Conservation (phyloP, 2,329 filamentous ascomycete genomes). For the Keithomyces neogunnii region DNA sequence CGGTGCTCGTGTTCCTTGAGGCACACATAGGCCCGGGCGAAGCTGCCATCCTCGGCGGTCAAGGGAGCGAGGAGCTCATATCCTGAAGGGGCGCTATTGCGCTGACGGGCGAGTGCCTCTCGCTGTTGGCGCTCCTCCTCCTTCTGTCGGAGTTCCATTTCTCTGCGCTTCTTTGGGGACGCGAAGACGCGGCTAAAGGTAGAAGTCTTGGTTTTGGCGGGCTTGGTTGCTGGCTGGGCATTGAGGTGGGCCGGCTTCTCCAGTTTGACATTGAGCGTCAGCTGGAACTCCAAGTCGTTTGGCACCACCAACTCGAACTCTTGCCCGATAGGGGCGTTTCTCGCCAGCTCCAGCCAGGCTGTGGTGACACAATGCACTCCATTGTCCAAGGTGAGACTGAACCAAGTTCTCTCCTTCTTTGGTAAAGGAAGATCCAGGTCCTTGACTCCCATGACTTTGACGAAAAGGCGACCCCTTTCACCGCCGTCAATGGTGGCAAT, state of each 20-base stretch:
- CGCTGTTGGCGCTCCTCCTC: constrained; percentile 66
- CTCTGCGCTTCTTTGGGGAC: constrained; percentile 93
- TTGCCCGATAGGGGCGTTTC: constrained; percentile 89
- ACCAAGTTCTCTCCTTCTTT: constrained; percentile 84
- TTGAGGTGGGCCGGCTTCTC: constrained; percentile 63
- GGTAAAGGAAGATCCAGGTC: constrained; percentile 88
- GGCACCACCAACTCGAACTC: constrained; percentile 97
- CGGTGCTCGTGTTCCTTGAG: constrained; percentile 84
- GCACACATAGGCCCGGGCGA: constrained; percentile 87
- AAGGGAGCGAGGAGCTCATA: constrained; percentile 85
- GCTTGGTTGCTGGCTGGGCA: constrained; percentile 48
- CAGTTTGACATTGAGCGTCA: constrained; percentile 92
- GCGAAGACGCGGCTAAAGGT: constrained; percentile 89
- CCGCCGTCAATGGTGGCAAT: constrained; percentile 63
- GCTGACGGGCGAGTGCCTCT: constrained; percentile 55
- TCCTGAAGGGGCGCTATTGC: constrained; percentile 57
- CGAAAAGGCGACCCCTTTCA: constrained; percentile 85
- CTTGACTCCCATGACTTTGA: constrained; percentile 98
- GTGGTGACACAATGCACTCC: constrained; percentile 97
- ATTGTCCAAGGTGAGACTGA: constrained; percentile 95
- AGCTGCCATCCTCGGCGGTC: constrained; percentile 85
- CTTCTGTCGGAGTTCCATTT: constrained; percentile 75
- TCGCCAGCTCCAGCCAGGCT: constrained; percentile 85
- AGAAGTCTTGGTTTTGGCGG: constrained; percentile 65
- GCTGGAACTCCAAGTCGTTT: constrained; percentile 96